Conservation (phyloP, 208 protist species). For the Acanthamoeba culbertsoni region DNA sequence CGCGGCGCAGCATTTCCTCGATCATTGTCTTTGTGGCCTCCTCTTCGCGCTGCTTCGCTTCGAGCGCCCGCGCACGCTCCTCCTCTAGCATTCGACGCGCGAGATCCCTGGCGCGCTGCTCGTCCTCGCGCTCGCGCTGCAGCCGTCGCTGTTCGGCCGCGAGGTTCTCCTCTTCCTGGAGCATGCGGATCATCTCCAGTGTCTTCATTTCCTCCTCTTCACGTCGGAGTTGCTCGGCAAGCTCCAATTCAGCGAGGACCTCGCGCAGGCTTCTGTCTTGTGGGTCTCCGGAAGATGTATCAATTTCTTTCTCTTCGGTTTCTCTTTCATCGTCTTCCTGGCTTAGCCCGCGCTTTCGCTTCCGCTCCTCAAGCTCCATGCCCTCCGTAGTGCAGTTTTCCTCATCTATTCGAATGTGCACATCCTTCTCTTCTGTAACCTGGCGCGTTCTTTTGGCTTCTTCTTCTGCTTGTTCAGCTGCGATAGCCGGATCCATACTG, state of each 20-base stretch:
- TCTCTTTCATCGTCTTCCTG: not conserved
- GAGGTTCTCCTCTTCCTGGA: not conserved
- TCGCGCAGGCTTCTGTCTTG: not conserved
- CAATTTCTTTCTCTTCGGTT: not conserved
- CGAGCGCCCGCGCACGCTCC: not conserved
- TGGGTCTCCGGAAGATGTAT: not conserved
- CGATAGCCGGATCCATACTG: not conserved
- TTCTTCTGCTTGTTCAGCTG: not conserved
- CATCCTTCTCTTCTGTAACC: no score
- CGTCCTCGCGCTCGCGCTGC: constrained; percentile 11
- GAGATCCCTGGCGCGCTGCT: not conserved
- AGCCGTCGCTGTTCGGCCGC: not conserved
- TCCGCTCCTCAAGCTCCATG: no score
- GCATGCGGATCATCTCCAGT: not conserved
- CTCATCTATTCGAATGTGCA: no score
- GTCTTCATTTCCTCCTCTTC: not conserved
- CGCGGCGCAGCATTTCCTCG: not conserved
- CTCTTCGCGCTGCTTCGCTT: not conserved
- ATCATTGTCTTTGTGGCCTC: not conserved
- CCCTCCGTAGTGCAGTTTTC: no score
- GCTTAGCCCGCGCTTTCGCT: not conserved
- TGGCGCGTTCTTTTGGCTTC: no score
- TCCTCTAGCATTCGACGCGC: not conserved
- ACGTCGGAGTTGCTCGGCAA: not conserved
- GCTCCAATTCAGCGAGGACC: not conserved